phyloP scores from a whole-genome alignment of 805 yeast species.

The Candida odintsovae region DNA sequence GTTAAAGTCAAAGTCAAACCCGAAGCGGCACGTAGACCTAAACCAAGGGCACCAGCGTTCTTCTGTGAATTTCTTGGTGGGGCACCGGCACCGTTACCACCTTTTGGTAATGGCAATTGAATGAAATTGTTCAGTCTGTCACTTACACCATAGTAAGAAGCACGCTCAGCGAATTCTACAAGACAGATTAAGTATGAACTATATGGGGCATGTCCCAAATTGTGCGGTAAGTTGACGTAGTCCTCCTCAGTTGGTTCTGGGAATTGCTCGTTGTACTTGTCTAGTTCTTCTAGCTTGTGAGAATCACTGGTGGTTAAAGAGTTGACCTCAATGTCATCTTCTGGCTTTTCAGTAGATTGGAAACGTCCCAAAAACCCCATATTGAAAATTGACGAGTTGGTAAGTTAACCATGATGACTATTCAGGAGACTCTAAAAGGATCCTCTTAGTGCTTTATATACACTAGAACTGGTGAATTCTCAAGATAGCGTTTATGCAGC shows the following conservation, averaged over 20 bases:
- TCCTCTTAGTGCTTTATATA: no score
- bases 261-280: slow-evolving; percentile 7
- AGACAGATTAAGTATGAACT: slow-evolving; percentile 47
- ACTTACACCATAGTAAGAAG: slow-evolving; percentile 72
- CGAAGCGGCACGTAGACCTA: slow-evolving; percentile 58
- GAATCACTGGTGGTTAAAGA: neutral
- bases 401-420: no score
- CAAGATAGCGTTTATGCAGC: no score
- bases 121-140: slow-evolving; percentile 76
- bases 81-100: slow-evolving; percentile 28
- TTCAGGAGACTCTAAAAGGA: no score
- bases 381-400: no score
- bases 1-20: slow-evolving; percentile 70
- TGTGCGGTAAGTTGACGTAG: slow-evolving; percentile 25
- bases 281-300: neutral
- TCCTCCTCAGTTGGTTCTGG: slow-evolving; percentile 41
- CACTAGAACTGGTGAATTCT: no score
- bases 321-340: neutral
- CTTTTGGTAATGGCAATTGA: slow-evolving; percentile 43
- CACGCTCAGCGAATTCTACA: slow-evolving; percentile 76
- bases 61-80: slow-evolving; percentile 14
- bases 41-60: slow-evolving; percentile 49
- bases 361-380: no score
- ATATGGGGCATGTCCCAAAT: slow-evolving; percentile 40
- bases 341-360: no score